Percentiles rank a stretch among this genome's conserved stretches.
phyloP scores from a whole-genome alignment of 352 stramenopile species.

The Phytophthora aleatoria region DNA sequence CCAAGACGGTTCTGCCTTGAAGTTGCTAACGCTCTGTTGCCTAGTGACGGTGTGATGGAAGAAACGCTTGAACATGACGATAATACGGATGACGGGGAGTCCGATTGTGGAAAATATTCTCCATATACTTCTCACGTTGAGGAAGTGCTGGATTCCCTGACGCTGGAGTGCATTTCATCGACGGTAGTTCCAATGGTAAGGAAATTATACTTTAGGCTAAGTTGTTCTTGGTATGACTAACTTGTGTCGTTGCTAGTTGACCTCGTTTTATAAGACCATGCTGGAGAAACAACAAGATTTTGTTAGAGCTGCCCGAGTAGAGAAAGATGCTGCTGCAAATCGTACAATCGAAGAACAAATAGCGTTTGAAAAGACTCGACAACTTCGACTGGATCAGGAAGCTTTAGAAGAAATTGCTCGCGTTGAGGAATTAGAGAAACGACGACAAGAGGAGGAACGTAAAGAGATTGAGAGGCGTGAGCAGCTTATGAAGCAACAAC shows the following conservation, averaged over 20 bases:
- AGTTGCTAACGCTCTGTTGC: neutral
- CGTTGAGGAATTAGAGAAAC: constrained; percentile 18
- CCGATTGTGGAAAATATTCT: constrained; percentile 5
- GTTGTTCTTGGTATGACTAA: neutral
- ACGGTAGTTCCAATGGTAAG: constrained; percentile 31
- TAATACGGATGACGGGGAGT: constrained; percentile 8
- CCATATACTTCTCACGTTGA: constrained; percentile 32
- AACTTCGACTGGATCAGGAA: constrained; percentile 28
- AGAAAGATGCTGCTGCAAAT: constrained; percentile 30
- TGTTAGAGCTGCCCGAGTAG: constrained; percentile 30
- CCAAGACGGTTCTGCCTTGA: neutral
- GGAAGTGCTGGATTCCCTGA: constrained; percentile 45
- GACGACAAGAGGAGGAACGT: constrained; percentile 25
- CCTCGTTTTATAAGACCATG: constrained; percentile 41
- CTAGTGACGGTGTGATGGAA: constrained; percentile 54
- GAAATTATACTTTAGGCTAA: neutral
- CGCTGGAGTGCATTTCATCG: constrained; percentile 40
- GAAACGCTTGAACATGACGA: constrained; percentile 41
- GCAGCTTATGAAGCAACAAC: constrained; percentile 38
- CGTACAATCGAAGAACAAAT: constrained; percentile 25
- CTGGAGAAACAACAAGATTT: constrained; percentile 37
- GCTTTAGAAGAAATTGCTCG: constrained; percentile 28
- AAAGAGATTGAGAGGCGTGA: constrained; percentile 32
- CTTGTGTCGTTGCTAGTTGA: constrained; percentile 28
- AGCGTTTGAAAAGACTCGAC: constrained; percentile 20